Percentiles rank a stretch among this genome's conserved stretches.
These are phyloP conservation scores for Neonectria hederae DNA, from an alignment of 2,329 filamentous ascomycete species.

Conservation along the genomic window DNA sequence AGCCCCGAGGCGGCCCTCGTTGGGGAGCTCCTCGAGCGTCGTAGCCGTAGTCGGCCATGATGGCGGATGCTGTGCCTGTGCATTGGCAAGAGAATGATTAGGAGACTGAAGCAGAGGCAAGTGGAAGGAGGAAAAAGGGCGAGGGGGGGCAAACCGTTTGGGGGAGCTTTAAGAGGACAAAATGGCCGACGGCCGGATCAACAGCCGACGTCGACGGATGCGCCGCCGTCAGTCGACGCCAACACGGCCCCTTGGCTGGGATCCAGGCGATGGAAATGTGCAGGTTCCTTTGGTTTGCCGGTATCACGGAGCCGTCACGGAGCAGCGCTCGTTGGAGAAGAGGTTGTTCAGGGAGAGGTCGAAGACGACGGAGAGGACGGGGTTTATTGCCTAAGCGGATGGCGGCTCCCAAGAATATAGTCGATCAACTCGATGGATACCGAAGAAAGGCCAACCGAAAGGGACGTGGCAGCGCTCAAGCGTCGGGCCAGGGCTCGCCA, in stretches of 20 bases:
- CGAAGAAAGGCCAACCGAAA: slow-evolving; percentile 30
- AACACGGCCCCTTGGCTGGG: slow-evolving; percentile 38
- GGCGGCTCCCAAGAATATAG: slow-evolving; percentile 38
- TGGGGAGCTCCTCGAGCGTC: slow-evolving; percentile 60
- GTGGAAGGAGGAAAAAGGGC: background rate
- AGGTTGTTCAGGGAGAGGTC: slow-evolving; percentile 25
- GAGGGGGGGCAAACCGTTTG: slow-evolving; percentile 33
- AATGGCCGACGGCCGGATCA: slow-evolving; percentile 39
- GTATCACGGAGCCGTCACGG: slow-evolving; percentile 28
- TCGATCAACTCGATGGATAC: slow-evolving; percentile 33
- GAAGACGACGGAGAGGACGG: slow-evolving; percentile 13
- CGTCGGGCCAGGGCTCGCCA: slow-evolving; percentile 31
- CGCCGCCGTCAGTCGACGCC: slow-evolving; percentile 46
- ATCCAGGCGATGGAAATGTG: slow-evolving; percentile 27
- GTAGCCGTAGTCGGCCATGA: slow-evolving; percentile 69
- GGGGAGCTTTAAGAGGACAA: slow-evolving; percentile 36
- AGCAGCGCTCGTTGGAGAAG: slow-evolving; percentile 27
- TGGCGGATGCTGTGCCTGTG: slow-evolving; percentile 35
- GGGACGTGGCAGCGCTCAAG: slow-evolving; percentile 13
- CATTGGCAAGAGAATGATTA: slow-evolving; percentile 26
- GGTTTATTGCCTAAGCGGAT: slow-evolving; percentile 33
- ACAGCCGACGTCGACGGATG: slow-evolving; percentile 46
- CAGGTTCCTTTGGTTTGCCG: slow-evolving; percentile 24
- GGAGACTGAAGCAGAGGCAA: slow-evolving; percentile 12
- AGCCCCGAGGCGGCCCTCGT: slow-evolving; percentile 49